Evolutionary conservation across 2,329 filamentous ascomycete genomes (phyloP).

Genomic region (Paraphoma chrysanthemicola): DNA sequence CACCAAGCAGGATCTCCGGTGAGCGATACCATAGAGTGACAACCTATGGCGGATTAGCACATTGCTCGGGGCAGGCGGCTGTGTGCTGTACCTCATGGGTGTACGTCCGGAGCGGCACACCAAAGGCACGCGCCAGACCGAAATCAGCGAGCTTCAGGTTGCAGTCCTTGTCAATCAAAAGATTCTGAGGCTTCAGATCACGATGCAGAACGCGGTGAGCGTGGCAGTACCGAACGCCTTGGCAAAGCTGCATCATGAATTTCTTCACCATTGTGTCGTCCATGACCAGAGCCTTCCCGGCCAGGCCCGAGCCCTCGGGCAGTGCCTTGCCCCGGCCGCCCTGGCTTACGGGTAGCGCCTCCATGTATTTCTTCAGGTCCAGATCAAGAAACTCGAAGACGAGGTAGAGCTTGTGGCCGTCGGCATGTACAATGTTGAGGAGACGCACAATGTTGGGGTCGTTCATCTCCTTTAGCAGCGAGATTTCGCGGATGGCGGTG

Average conservation of each 20-base stretch:
- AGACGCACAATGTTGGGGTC: conserved; percentile 89
- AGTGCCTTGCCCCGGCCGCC: conserved; percentile 85
- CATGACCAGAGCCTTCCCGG: conserved; percentile 72
- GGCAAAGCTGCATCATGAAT: conserved; percentile 88
- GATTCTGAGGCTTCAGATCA: conserved; percentile 89
- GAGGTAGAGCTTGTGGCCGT: conserved; percentile 93
- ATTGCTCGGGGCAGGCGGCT: background rate
- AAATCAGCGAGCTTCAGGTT: conserved; percentile 93
- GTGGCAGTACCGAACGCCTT: conserved; percentile 87
- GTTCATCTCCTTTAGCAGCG: conserved; percentile 91
- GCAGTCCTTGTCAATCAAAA: conserved; percentile 84
- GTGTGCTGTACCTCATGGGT: conserved; percentile 73
- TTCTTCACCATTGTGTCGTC: conserved; percentile 85
- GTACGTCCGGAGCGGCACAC: conserved; percentile 88
- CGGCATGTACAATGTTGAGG: conserved; percentile 91
- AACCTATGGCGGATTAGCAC: conserved; percentile 59
- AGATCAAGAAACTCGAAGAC: conserved; percentile 92
- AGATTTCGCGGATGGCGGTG: conserved; percentile 93
- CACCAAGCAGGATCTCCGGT: conserved; percentile 88
- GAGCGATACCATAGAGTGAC: conserved; percentile 94
- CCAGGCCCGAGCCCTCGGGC: conserved; percentile 74
- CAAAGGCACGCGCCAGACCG: conserved; percentile 86
- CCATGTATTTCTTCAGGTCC: conserved; percentile 96
- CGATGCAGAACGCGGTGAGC: conserved; percentile 86
- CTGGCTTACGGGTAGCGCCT: conserved; percentile 81